Evolutionary conservation across 768 basidiomycete genomes (phyloP).

Genomic region (Suillus brevipes): DNA sequence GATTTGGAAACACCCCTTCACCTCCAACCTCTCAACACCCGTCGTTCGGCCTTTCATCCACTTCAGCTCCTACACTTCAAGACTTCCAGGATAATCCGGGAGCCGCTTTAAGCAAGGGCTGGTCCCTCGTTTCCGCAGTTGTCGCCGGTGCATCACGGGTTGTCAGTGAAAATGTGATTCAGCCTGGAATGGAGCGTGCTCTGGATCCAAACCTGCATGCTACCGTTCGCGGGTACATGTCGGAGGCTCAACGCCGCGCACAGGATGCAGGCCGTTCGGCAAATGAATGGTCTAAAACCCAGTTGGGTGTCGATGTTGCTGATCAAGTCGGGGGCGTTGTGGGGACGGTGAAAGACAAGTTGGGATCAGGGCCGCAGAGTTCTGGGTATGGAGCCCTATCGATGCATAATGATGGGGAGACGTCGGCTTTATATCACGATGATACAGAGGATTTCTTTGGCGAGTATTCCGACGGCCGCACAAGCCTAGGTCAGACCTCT

Average conservation of each 20-base stretch:
- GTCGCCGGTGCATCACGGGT: slow-evolving; percentile 76
- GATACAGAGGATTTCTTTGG: slow-evolving; percentile 62
- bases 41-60: slow-evolving; percentile 72
- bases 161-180: slow-evolving; percentile 85
- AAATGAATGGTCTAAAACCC: slow-evolving; percentile 75
- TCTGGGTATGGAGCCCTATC: slow-evolving; percentile 52
- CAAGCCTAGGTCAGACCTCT: slow-evolving; percentile 16
- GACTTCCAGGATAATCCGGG: slow-evolving; percentile 89
- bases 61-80: slow-evolving; percentile 70
- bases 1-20: slow-evolving; percentile 87
- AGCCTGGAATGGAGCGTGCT: slow-evolving; percentile 83
- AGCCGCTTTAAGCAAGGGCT: slow-evolving; percentile 87
- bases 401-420: slow-evolving; percentile 50
- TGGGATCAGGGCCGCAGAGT: slow-evolving; percentile 56
- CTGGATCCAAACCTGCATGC: slow-evolving; percentile 79
- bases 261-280: slow-evolving; percentile 60
- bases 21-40: slow-evolving; percentile 56
- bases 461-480: slow-evolving; percentile 29
- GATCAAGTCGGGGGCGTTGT: slow-evolving; percentile 73
- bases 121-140: slow-evolving; percentile 91
- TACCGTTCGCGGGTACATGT: slow-evolving; percentile 70
- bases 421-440: slow-evolving; percentile 62
- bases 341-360: slow-evolving; percentile 56
- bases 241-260: slow-evolving; percentile 66
- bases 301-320: slow-evolving; percentile 84